Base-by-base conservation (phyloP, 257 asterid genomes). In the Euphrasia confusa region DNA sequence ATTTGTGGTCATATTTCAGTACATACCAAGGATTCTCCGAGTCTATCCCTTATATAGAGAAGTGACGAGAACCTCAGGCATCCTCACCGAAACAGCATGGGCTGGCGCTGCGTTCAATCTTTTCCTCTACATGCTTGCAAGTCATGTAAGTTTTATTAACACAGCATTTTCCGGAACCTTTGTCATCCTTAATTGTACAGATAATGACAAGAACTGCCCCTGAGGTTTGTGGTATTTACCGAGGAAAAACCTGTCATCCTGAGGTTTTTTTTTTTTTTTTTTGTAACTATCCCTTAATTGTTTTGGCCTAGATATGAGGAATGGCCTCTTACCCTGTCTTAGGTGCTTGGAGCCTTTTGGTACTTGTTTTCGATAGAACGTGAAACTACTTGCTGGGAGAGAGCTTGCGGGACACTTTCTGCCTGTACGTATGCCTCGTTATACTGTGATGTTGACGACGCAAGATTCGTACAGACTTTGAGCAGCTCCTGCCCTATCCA, bases 41-140 rank as follows among this genome's bases (percentile, higher is more conserved):
- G 84, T 93, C 33, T 80, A 78, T 76, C 99, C 99, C 33, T 72
- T 93, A 39, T 93, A 93, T 76, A 82, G 81, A 80, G 99, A 93
- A 80, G 99, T 93, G 74, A 93, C 97, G 2, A 79, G 99, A 82
- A 89, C 99, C 44, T 93, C 99, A 37, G 99, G 99, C 69, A 93
- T 89, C 69, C 97, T 93, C 54, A 89, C 99, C 33, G 96, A 93
- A 78, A 93, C 99, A 63, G 99, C 99, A 66, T 93, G 99, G 99
- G 97, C 99, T 65, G 99, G 99, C 68, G 99, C 99, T 75, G 97
- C 96, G 5, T 89, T 89, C 75, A 93, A 93, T 77, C 96, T 93
- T 48, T 79, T 93, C 18, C 94, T 93, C 17, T 93, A 93, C 84
- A 89, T 93, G 99, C 99, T 93, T 68, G 99, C 99, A 76, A 89